A percentile compares a stretch with the other conserved stretches of the same genome.
phyloP scores from a whole-genome alignment of 1,284 basidiomycete genomes.

The Puccinia triticina region DNA sequence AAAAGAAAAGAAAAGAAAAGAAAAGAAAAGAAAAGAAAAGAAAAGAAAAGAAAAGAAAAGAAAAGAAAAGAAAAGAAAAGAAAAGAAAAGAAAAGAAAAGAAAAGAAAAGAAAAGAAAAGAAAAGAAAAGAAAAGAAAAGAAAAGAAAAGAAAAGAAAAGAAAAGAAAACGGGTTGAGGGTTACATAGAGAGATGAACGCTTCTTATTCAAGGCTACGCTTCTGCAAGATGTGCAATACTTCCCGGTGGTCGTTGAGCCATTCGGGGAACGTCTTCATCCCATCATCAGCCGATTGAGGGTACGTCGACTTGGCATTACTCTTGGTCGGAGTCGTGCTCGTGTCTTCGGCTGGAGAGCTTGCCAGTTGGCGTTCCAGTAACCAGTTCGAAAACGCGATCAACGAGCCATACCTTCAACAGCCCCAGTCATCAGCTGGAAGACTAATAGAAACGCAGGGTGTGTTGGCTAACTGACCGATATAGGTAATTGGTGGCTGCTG shows the following conservation, averaged over 20 bases:
- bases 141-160: background rate
- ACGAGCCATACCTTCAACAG: slow-evolving; percentile 73
- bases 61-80: background rate
- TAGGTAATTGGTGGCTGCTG: slow-evolving; percentile 80
- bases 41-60: background rate
- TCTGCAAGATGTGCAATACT: slow-evolving; percentile 73
- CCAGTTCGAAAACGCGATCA: slow-evolving; percentile 95
- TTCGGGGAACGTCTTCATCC: slow-evolving; percentile 67
- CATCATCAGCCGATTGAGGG: background rate
- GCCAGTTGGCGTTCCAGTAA: slow-evolving; percentile 70
- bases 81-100: background rate
- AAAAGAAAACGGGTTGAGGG: background rate
- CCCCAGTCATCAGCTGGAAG: slow-evolving; percentile 50
- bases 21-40: background rate
- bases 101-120: background rate
- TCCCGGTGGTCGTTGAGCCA: slow-evolving; percentile 83
- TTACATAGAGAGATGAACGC: too few relatives aligned
- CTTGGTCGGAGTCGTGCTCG: slow-evolving; percentile 62
- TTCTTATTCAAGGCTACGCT: slow-evolving; percentile 47
- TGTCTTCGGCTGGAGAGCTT: slow-evolving; percentile 46
- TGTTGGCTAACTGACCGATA: slow-evolving; percentile 65
- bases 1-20: background rate
- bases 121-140: background rate
- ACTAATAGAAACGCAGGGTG: slow-evolving; percentile 53
- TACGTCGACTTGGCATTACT: slow-evolving; percentile 50